Evolutionary conservation across 2,329 filamentous ascomycete species (phyloP), one percentile per base, ranked within the genome.

Genomic region (Didymella glomerata): DNA sequence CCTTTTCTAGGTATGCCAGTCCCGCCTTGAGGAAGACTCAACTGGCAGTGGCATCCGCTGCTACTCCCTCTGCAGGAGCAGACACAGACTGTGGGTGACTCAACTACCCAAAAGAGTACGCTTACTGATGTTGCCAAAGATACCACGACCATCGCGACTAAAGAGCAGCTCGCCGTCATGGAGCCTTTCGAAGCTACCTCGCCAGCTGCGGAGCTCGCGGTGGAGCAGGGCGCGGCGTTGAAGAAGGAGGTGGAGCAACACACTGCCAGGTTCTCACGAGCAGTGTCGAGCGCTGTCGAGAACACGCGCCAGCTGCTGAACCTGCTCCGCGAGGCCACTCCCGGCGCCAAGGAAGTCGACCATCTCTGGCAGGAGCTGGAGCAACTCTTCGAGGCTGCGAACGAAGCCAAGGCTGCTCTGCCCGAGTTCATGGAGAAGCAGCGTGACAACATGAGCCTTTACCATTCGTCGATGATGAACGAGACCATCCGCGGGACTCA

Each of bases 371-470:
- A 56, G 10, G 71, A 74, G 49, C 60, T 76, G 22, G 66, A 74
- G 52, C 50, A 65, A 24, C 61, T 76, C 2, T 68, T 69, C 46
- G 42, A 63, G 10, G 60, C 60, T 14, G 61, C 64, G 22, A 67
- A 63, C 14, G 61, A 63, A 0, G 57, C 68, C 13, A 70, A 69
- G 18, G 36, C 54, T 38, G 63, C 61, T n/a, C 40, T 73, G 7
- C 68, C 72, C 7, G 48, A 27, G 7, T 71, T 71, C 52, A 48
- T 75, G 2, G 64, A 73, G 38, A 71, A 69, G 55, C 72, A 75
- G 54, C 66, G 69, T 16, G 63, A 71, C 27, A 71, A 70, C 48
- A 63, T 70, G 58, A 65, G 61, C 25, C 57, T 75, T 4, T 65
- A 69, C 32, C 68, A 71, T 48, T 58, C 51, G 8, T 64, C 70